Conservation (phyloP, 208 protist genomes). For the Herpetomonas tarakana region DNA sequence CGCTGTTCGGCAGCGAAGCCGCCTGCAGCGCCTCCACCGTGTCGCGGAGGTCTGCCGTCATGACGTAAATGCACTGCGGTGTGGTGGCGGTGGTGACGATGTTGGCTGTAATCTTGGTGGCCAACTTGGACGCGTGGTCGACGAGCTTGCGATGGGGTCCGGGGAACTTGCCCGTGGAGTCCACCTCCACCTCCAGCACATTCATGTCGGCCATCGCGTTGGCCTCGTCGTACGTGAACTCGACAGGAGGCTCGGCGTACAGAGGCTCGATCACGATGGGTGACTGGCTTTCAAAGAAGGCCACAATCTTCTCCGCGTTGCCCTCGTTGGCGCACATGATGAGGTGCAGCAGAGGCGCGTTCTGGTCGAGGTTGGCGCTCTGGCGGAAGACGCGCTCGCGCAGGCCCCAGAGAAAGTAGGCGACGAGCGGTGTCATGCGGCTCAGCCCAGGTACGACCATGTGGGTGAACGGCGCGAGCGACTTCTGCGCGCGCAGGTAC, state of each 20-base stretch:
- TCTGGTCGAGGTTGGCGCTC: constrained; percentile 35
- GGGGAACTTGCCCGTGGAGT: constrained; percentile 48
- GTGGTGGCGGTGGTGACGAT: constrained; percentile 22
- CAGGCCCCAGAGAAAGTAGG: constrained; percentile 62
- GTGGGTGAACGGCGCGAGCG: constrained; percentile 82
- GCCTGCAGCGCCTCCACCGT: constrained; percentile 49
- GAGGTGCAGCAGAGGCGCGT: constrained; percentile 31
- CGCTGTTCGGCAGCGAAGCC: constrained; percentile 42
- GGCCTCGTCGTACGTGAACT: constrained; percentile 77
- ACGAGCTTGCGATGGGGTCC: constrained; percentile 58
- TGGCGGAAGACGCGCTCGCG: constrained; percentile 56
- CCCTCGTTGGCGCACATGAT: constrained; percentile 36
- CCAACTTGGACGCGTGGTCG: constrained; percentile 51
- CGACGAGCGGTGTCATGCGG: constrained; percentile 55
- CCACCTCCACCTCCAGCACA: constrained; percentile 72
- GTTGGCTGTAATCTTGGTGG: constrained; percentile 37
- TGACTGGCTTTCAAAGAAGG: constrained; percentile 43
- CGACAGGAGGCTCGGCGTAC: constrained; percentile 14
- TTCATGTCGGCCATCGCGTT: constrained; percentile 62
- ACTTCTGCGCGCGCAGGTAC: constrained; percentile 55
- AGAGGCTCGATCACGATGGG: constrained; percentile 18
- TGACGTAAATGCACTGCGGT: constrained; percentile 68
- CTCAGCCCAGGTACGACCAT: constrained; percentile 66
- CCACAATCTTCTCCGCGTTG: constrained; percentile 25
- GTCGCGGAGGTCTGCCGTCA: constrained; percentile 58